These are phyloP conservation scores for Fusarium sp. DNA, from an alignment of 2,329 filamentous ascomycete genomes.

Conservation along the genomic window DNA sequence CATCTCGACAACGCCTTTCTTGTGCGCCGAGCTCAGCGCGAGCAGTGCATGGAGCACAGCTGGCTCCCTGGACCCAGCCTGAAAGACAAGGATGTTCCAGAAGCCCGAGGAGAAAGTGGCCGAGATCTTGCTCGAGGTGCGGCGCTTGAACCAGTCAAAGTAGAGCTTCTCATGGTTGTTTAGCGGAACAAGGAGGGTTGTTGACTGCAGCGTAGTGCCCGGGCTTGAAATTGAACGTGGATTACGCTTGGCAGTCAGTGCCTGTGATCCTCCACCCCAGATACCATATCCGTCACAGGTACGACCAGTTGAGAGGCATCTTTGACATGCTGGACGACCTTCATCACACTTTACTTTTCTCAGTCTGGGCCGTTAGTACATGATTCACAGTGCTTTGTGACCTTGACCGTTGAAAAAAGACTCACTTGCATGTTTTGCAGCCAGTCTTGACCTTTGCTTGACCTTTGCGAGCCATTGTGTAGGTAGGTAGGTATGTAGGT, in stretches of 20 bases:
- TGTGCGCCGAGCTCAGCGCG: constrained; percentile 55
- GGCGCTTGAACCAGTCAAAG: constrained; percentile 51
- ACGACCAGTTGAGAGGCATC: constrained; percentile 38
- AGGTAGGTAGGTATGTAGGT: not conserved
- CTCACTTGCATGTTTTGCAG: constrained; percentile 41
- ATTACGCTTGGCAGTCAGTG: constrained; percentile 3
- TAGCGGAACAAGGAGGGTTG: constrained; percentile 11
- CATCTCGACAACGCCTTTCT: constrained; percentile 17
- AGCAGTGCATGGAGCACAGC: constrained; percentile 57
- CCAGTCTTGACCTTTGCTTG: constrained; percentile 39
- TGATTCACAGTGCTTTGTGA: too few species aligned
- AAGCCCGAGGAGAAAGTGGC: constrained; percentile 54
- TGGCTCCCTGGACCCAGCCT: constrained; percentile 53
- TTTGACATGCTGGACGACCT: constrained; percentile 32
- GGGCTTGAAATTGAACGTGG: not conserved
- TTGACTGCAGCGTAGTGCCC: constrained; percentile 3
- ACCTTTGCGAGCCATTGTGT: constrained; percentile 24
- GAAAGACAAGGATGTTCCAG: constrained; percentile 55
- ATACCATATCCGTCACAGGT: constrained; percentile 40
- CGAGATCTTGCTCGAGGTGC: constrained; percentile 53
- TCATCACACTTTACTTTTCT: constrained; percentile 42
- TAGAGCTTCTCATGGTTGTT: constrained; percentile 26
- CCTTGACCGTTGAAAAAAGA: not conserved
- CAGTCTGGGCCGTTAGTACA: constrained; percentile 6
- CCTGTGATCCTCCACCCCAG: constrained; percentile 35